Conservation (phyloP, 345 rosid genomes). For the Eutrema japonicum region DNA sequence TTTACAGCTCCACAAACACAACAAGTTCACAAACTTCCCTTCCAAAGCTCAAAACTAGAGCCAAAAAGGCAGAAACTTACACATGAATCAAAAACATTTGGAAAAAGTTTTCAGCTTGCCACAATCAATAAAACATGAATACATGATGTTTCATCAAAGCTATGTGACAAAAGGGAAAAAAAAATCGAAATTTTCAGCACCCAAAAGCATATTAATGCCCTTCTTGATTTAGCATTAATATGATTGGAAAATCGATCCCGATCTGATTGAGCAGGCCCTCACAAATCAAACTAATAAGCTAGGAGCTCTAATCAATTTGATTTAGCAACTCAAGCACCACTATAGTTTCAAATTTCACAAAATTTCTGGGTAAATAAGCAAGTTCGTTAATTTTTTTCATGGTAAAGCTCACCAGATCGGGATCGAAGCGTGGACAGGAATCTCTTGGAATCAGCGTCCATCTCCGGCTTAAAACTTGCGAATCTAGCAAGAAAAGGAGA, state of each 20-base stretch:
- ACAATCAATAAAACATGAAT: background rate
- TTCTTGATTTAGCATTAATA: too few species aligned
- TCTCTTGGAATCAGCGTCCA: conserved; percentile 92
- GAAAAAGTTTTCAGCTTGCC: conserved; percentile 1
- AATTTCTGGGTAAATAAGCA: background rate
- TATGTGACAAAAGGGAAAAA: background rate
- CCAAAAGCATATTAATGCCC: background rate
- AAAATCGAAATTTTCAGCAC: background rate
- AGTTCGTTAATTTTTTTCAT: background rate
- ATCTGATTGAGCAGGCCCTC: background rate
- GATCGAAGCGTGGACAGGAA: conserved; percentile 80
- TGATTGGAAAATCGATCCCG: too few species aligned
- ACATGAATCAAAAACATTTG: background rate
- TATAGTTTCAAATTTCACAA: background rate
- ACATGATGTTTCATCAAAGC: background rate
- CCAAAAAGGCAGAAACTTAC: background rate
- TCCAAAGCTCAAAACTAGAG: conserved; percentile 3
- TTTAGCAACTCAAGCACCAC: background rate
- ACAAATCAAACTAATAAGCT: background rate
- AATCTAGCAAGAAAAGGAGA: conserved; percentile 8
- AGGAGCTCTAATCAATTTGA: conserved; percentile 7
- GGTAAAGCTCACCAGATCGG: conserved; percentile 73
- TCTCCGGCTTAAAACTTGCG: conserved; percentile 31
- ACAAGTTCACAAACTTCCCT: background rate
- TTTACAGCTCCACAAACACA: conserved; percentile 14